Conservation (phyloP, 352 stramenopile genomes). For the Thalassiosira exigua region DNA sequence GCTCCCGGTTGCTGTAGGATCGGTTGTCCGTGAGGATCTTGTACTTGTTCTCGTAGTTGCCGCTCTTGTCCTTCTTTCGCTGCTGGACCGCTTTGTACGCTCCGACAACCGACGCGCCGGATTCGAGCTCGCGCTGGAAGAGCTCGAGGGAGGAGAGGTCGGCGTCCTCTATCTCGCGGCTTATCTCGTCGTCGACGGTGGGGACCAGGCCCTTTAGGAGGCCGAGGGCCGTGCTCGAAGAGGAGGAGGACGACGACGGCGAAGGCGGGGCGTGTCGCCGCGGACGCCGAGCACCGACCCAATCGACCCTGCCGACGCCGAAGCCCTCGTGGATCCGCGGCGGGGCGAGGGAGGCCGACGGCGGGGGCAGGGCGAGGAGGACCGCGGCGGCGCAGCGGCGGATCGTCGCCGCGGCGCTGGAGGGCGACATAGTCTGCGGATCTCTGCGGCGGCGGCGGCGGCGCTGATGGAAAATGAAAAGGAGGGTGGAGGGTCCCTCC, state of each 20-base stretch:
- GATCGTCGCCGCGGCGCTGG: not conserved
- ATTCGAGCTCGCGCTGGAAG: conserved; percentile 26
- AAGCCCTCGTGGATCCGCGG: too few species aligned
- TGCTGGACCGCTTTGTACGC: not conserved
- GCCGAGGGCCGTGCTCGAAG: conserved; percentile 7
- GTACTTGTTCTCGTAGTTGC: conserved; percentile 42
- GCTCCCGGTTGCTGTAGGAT: conserved; percentile 27
- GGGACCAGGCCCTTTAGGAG: conserved; percentile 29
- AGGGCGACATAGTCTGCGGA: not conserved
- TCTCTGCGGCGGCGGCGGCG: not conserved
- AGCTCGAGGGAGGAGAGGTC: conserved; percentile 7
- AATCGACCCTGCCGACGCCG: too few species aligned
- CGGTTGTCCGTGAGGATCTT: conserved; percentile 25
- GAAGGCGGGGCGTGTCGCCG: not conserved
- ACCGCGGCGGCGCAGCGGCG: too few species aligned
- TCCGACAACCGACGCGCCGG: not conserved
- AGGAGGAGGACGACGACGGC: not conserved
- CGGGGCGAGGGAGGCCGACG: not conserved
- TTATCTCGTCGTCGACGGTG: conserved; percentile 32
- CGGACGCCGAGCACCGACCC: too few species aligned
- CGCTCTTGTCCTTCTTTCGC: conserved; percentile 14
- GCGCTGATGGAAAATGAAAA: not conserved
- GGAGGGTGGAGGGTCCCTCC: not conserved
- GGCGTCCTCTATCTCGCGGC: conserved; percentile 15
- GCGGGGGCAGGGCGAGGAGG: not conserved